These are phyloP conservation scores for Colletotrichum sansevieriae DNA, from an alignment of 2,329 filamentous ascomycete genomes.

Conservation along the genomic window DNA sequence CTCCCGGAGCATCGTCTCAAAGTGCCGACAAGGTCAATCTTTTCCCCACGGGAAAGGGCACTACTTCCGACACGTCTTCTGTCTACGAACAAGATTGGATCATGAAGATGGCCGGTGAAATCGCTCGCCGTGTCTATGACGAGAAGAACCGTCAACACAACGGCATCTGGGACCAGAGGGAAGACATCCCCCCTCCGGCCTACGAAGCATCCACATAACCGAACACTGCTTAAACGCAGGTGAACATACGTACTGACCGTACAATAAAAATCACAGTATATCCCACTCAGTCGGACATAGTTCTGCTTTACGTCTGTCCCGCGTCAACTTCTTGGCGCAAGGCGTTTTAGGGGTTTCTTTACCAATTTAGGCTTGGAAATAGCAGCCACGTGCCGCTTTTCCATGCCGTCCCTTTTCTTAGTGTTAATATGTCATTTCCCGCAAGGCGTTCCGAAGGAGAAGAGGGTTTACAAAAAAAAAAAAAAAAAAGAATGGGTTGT, in stretches of 20 bases:
- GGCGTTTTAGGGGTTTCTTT: constrained; percentile 31
- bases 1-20: constrained; percentile 36
- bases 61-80: constrained; percentile 63
- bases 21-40: constrained; percentile 45
- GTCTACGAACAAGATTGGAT: constrained; percentile 86
- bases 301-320: constrained; percentile 36
- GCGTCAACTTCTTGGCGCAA: constrained; percentile 38
- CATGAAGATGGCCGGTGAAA: constrained; percentile 93
- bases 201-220: constrained; percentile 66
- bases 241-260: constrained; percentile 40
- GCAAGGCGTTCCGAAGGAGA: constrained; percentile 41
- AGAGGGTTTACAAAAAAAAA: constrained; percentile 36
- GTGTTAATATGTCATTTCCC: constrained; percentile 41
- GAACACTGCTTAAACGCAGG: constrained; percentile 16
- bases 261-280: constrained; percentile 9
- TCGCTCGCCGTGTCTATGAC: constrained; percentile 87
- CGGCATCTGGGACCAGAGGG: constrained; percentile 66
- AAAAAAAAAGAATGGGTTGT: constrained; percentile 40
- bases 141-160: constrained; percentile 75
- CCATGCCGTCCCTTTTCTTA: constrained; percentile 20
- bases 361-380: background rate
- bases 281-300: constrained; percentile 18
- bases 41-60: constrained; percentile 48
- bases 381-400: background rate
- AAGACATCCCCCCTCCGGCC: constrained; percentile 71